Conservation (phyloP, 1,139 yeast genomes). For the Ogataea hybrid region DNA sequence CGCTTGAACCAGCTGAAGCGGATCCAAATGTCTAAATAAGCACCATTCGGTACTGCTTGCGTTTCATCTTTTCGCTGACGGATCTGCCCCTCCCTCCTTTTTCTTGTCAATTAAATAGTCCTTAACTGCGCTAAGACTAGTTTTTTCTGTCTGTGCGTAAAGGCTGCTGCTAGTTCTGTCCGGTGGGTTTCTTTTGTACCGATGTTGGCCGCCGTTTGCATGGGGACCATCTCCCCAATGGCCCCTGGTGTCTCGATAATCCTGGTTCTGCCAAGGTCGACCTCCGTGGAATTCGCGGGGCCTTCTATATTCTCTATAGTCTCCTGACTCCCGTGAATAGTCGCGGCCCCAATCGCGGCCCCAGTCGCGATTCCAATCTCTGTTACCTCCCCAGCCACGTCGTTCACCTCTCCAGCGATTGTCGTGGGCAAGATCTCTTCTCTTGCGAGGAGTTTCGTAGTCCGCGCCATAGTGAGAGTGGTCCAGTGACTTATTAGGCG, state of each 20-base stretch:
- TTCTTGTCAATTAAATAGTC: conserved; percentile 10
- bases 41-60: conserved; percentile 1
- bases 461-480: conserved; percentile 25
- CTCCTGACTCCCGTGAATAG: conserved; percentile 1
- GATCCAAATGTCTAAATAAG: conserved; percentile 50
- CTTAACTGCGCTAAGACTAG: conserved; percentile 8
- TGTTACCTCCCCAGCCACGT: conserved; percentile 4
- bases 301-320: not conserved
- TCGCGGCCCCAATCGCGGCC: conserved; percentile 1
- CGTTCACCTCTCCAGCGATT: conserved; percentile 4
- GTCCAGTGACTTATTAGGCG: conserved; percentile 19
- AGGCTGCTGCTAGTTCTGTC: conserved; percentile 5
- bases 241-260: not conserved
- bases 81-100: conserved; percentile 15
- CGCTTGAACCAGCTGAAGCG: conserved; percentile 57
- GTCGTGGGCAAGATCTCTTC: conserved; percentile 9
- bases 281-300: no score
- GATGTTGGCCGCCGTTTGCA: not conserved
- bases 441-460: conserved; percentile 8
- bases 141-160: conserved; percentile 9
- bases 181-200: not conserved
- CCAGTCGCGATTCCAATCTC: conserved; percentile 4
- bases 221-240: not conserved
- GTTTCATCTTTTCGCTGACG: conserved; percentile 10
- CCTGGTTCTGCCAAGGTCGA: not conserved